phyloP scores from a whole-genome alignment of 345 rosid genomes.

The Laguncularia racemosa region DNA sequence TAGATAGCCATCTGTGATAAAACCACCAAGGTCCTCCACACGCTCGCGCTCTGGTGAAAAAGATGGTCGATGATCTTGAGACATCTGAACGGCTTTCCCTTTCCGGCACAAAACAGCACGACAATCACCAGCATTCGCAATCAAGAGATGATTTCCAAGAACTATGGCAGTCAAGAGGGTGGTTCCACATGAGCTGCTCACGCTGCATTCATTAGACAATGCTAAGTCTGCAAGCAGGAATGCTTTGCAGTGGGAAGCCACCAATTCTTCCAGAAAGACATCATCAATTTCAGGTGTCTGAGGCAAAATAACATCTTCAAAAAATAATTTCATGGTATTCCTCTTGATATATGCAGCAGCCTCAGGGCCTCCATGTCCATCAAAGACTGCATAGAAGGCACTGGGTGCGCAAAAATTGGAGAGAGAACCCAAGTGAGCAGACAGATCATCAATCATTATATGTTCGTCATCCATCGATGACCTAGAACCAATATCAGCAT shows the following conservation, averaged over 20 bases:
- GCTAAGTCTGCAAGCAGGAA: conserved; percentile 50
- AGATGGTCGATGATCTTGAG: conserved; percentile 75
- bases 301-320: conserved; percentile 53
- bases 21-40: conserved; percentile 55
- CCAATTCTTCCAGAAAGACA: conserved; percentile 36
- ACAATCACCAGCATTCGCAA: conserved; percentile 89
- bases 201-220: conserved; percentile 36
- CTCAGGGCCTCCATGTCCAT: conserved; percentile 88
- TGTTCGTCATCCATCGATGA: conserved; percentile 84
- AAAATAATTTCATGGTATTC: conserved; percentile 63
- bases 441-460: conserved; percentile 67
- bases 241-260: conserved; percentile 43
- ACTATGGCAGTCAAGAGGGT: conserved; percentile 58
- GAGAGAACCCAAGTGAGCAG: conserved; percentile 45
- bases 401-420: conserved; percentile 44
- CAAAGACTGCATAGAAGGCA: conserved; percentile 91
- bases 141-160: conserved; percentile 56
- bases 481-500: conserved; percentile 55
- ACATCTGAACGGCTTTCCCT: conserved; percentile 67
- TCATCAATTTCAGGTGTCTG: conserved; percentile 42
- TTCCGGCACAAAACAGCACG: conserved; percentile 76
- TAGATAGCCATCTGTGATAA: conserved; percentile 39
- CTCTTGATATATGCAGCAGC: conserved; percentile 74
- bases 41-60: conserved; percentile 56
- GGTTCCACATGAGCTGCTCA: conserved; percentile 47